phyloP scores from a whole-genome alignment of 2,329 filamentous ascomycete species.

The Ustilaginoidea virens region DNA sequence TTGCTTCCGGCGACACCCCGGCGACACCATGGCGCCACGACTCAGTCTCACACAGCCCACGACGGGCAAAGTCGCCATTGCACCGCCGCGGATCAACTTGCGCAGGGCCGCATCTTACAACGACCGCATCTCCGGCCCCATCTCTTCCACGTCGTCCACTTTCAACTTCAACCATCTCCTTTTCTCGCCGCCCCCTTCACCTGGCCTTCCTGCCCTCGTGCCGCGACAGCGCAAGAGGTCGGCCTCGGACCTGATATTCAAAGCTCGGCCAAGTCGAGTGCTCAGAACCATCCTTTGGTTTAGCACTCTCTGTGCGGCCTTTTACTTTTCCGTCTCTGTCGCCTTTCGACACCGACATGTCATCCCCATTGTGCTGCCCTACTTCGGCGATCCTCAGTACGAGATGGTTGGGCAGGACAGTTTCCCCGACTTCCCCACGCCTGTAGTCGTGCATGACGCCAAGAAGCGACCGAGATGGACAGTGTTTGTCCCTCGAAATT shows the following conservation, averaged over 20 bases:
- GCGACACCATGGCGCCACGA: conserved; percentile 26
- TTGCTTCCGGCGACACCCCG: background rate
- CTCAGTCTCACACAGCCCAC: conserved; percentile 28
- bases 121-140: conserved; percentile 24
- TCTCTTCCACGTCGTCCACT: conserved; percentile 45
- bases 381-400: conserved; percentile 35
- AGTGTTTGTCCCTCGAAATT: conserved; percentile 55
- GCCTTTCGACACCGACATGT: conserved; percentile 14
- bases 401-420: conserved; percentile 52
- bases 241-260: conserved; percentile 24
- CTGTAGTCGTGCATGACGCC: conserved; percentile 52
- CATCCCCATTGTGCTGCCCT: conserved; percentile 19
- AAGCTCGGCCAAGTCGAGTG: conserved; percentile 38
- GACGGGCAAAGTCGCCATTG: conserved; percentile 35
- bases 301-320: conserved; percentile 27
- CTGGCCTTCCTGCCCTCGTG: conserved; percentile 51
- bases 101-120: conserved; percentile 43
- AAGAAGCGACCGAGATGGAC: conserved; percentile 60
- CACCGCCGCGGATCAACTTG: conserved; percentile 41
- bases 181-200: conserved; percentile 54
- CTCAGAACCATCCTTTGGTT: conserved; percentile 41
- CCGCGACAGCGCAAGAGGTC: conserved; percentile 51
- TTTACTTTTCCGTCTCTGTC: conserved; percentile 33
- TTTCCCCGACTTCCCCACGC: conserved; percentile 57
- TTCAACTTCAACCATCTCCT: conserved; percentile 54